These are phyloP conservation scores for Colletotrichum graminicola DNA, from an alignment of 2,329 filamentous ascomycete species.

Conservation along the genomic window DNA sequence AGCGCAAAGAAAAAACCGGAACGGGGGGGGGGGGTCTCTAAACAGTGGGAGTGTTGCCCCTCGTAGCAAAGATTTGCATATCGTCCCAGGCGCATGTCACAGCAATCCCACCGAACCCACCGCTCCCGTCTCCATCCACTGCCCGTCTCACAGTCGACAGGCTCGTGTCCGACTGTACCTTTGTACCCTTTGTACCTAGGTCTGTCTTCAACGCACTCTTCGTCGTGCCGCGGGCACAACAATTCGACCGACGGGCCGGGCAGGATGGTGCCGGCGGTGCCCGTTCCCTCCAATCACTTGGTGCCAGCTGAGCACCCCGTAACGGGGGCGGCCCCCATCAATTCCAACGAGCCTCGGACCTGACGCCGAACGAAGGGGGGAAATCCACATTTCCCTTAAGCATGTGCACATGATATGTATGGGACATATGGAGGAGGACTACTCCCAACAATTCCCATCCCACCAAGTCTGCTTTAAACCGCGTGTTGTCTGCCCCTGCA, in stretches of 20 bases:
- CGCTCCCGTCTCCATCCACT: constrained; percentile 20
- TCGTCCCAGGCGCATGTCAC: background rate
- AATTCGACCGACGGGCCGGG: constrained; percentile 37
- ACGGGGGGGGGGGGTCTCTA: constrained; percentile 1
- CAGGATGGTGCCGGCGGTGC: background rate
- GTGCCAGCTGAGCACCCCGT: constrained; percentile 17
- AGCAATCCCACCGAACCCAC: constrained; percentile 26
- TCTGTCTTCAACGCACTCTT: background rate
- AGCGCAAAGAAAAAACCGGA: background rate
- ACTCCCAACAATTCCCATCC: constrained; percentile 21
- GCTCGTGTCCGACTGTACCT: background rate
- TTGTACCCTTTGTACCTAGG: background rate
- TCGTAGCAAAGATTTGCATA: constrained; percentile 19
- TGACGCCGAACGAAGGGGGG: constrained; percentile 8
- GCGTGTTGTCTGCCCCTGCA: constrained; percentile 2
- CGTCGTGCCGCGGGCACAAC: constrained; percentile 3
- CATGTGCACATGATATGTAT: constrained; percentile 6
- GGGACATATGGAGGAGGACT: background rate
- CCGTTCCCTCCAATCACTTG: background rate
- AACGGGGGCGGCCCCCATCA: background rate
- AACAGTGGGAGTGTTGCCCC: constrained; percentile 15
- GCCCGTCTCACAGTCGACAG: constrained; percentile 25
- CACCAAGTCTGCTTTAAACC: constrained; percentile 4
- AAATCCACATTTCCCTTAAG: background rate
- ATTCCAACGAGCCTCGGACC: constrained; percentile 22